Base-by-base conservation (phyloP, 192 early-diverging fungal genomes). In the Lobosporangium transversale region DNA sequence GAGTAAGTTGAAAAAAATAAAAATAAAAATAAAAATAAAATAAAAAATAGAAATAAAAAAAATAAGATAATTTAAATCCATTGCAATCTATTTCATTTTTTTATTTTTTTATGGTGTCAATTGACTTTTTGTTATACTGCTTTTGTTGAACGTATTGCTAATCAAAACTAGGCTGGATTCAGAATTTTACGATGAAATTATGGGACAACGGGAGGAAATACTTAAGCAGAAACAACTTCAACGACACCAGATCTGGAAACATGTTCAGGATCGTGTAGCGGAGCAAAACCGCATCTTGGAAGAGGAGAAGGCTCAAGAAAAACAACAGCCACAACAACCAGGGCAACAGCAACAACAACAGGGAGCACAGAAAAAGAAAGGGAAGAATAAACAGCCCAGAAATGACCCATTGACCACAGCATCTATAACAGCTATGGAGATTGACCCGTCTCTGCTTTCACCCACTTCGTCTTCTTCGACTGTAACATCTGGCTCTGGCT, bases 231-330 rank as follows among this genome's bases (percentile, higher is more conserved):
- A 56, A 40, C 62, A 75, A 44, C 37, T 54, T 15, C 70, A 75
- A 24, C 70, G 66, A 30, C 70, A 75, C 20, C 62, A 75, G 20
- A 75, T 75, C 43, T 75, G 70, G 70, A 55, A 75, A 20, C 70
- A 75, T 59, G 70, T 75, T 37, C 70, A 75, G 57, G 70, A 75
- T 45, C 70, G 70, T 29, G 12, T 75, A 17, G 58, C 63, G 3
- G 70, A 75, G 29, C 70, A 75, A 27, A 65, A 66, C 62, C 53
- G 30, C 21, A 33, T 65, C 17, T 24, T 75, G 52, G 70, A 73
- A 36, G 11, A 65, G 59, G 62, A 58, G 36, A 58, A 70, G 68
- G 37, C 14, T 6, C 45, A 59, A 48, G 49, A 14, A 30, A 52
- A 58, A 29, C 35, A 37, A 10, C 32, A 57, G 36, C 33, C 23